Base-by-base conservation (phyloP, 495 filamentous ascomycete genomes). In the Aspergillus leporis region DNA sequence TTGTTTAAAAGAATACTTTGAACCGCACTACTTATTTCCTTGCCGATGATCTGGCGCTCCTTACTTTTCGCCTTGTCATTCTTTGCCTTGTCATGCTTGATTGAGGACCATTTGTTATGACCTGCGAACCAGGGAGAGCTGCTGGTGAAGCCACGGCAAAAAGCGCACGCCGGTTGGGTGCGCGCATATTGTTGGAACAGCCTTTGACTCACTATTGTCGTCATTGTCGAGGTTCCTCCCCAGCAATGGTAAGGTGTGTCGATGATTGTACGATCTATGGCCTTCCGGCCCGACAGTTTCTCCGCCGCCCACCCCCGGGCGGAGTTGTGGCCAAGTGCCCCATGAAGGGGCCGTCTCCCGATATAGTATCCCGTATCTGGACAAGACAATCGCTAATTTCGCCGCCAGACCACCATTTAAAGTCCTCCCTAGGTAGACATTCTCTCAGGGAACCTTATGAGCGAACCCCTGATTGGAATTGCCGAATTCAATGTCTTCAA, bases 71-170 rank as follows among this genome's bases (percentile, higher is more conserved):
- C 73, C 68, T 75, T 76, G 74, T 97, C 93, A 61, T 85, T 85
- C 62, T 85, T 88, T 40, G 84, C 90, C 72, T 99, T 99, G 74
- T 93, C 90, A 70, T 99, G 95, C 62, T 86, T 89, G 74, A 97
- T 97, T 61, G 93, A 94, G 36, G 91, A 90, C 94, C 94, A 99
- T 69, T 89, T 86, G 70, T 85, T 96, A 74, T 97, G 91, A 34
- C 93, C 92, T 46, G 89, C 89, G 31, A 73, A 72, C 7, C 78
- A 61, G 5, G 62, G 30, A 2, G 81, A 49, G 19, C 78, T 80
- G 19, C 80, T 80, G 30, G 80, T 77, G 67, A 93, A 87, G 53
- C 62, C 59, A 38, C 75, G 71, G 56, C 62, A 65, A 16, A 59
- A 19, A 58, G 63, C 52, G 51, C 64, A 70, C 31, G 48, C 45